Evolutionary conservation across 2,329 filamentous ascomycete genomes (phyloP).

Genomic region (Ascochyta koolunga): DNA sequence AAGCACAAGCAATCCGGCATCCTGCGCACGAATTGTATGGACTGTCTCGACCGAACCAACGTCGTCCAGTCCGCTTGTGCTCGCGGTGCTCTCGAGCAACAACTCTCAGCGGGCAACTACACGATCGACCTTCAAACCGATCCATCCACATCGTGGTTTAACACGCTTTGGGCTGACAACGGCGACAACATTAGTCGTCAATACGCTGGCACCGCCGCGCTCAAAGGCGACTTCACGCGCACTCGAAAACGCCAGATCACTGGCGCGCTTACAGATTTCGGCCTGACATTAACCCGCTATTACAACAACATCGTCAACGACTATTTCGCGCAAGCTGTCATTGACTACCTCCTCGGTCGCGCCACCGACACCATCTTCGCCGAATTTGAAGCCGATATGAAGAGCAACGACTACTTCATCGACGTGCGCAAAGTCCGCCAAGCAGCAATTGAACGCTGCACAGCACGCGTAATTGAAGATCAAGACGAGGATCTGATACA

Average conservation of each 20-base stretch:
- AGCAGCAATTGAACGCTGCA: constrained; percentile 86
- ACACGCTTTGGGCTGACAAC: constrained; percentile 96
- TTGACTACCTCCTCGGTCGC: constrained; percentile 92
- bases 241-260: constrained; percentile 89
- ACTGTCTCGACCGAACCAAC: constrained; percentile 94
- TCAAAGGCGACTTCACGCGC: constrained; percentile 96
- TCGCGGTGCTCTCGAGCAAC: constrained; percentile 78
- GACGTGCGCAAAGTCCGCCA: constrained; percentile 84
- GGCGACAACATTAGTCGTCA: constrained; percentile 95
- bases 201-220: constrained; percentile 91
- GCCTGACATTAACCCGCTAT: constrained; percentile 80
- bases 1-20: constrained; percentile 70
- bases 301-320: constrained; percentile 94
- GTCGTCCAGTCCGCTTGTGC: constrained; percentile 93
- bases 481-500: constrained; percentile 86
- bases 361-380: constrained; percentile 85
- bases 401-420: constrained; percentile 87
- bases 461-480: constrained; percentile 76
- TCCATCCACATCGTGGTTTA: constrained; percentile 89
- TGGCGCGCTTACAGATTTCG: constrained; percentile 88
- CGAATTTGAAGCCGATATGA: constrained; percentile 93
- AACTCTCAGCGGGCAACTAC: constrained; percentile 77
- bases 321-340: constrained; percentile 93
- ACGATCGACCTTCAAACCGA: constrained; percentile 77
- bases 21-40: constrained; percentile 97